These are phyloP conservation scores for Zea mays DNA, from an alignment of 176 grass and related monocot genomes.

Conservation along the genomic window DNA sequence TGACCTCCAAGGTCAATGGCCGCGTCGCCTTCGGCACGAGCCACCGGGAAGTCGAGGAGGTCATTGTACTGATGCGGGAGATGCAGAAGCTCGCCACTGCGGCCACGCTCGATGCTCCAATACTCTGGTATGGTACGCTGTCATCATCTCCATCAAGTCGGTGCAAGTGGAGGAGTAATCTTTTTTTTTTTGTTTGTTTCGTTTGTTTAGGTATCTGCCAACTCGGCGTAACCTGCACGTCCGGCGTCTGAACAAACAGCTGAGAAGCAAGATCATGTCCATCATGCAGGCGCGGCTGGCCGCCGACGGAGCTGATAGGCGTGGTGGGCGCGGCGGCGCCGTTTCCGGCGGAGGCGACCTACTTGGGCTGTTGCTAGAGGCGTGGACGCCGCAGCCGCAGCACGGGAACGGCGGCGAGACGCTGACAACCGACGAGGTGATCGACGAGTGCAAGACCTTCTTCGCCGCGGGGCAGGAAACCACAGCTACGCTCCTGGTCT, in stretches of 20 bases:
- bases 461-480: constrained; percentile 54
- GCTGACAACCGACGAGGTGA: constrained; percentile 47
- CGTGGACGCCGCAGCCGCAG: background rate
- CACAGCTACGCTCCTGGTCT: constrained; percentile 29
- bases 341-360: constrained; percentile 37
- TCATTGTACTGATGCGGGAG: constrained; percentile 17
- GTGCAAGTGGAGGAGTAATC: too few relatives aligned
- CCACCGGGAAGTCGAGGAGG: constrained; percentile 26
- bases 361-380: constrained; percentile 41
- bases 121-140: constrained; percentile 18
- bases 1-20: constrained; percentile 42
- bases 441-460: constrained; percentile 60
- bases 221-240: constrained; percentile 24
- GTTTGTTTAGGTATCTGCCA: constrained; percentile 37
- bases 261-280: constrained; percentile 21
- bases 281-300: constrained; percentile 29
- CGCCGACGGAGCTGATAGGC: background rate
- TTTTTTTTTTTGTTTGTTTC: background rate
- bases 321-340: background rate
- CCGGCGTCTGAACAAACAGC: constrained; percentile 27
- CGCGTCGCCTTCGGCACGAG: constrained; percentile 40
- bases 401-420: background rate
- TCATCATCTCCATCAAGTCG: too few relatives aligned
- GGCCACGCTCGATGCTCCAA: constrained; percentile 25
- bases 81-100: constrained; percentile 32